Conservation (phyloP, 768 basidiomycete species). For the Macrolepiota fuliginosa region DNA sequence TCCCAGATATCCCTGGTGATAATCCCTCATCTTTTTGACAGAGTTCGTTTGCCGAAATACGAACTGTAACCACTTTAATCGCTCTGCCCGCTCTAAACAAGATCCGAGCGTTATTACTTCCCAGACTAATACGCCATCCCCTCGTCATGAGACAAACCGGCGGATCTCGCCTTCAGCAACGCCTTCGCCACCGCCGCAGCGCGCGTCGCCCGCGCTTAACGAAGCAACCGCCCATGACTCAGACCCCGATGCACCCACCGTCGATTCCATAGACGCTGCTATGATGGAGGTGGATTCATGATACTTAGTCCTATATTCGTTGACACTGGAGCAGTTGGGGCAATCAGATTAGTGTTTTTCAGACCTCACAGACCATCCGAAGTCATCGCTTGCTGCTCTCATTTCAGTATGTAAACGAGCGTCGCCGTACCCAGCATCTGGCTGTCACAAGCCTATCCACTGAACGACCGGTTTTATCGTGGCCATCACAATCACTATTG, state of each 20-base stretch:
- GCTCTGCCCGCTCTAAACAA: conserved; percentile 38
- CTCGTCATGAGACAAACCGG: not conserved
- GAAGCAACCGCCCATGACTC: not conserved
- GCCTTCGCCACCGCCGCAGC: not conserved
- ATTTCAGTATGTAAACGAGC: conserved; percentile 2
- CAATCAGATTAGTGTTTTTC: not conserved
- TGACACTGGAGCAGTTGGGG: not conserved
- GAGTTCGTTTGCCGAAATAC: conserved; percentile 21
- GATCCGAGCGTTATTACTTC: conserved; percentile 16
- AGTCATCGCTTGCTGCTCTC: not conserved
- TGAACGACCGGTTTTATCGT: not conserved
- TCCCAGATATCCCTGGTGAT: not conserved
- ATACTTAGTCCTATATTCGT: not conserved
- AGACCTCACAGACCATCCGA: not conserved
- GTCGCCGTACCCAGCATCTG: not conserved
- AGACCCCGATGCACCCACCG: conserved; percentile 10
- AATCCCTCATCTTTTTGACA: not conserved
- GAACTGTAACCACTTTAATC: conserved; percentile 84
- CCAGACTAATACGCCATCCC: not conserved
- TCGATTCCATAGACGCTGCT: conserved; percentile 9
- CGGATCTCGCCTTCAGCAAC: not conserved
- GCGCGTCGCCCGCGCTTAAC: not conserved
- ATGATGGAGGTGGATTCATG: conserved; percentile 11
- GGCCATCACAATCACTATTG: not conserved
- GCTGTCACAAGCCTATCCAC: not conserved